Percentiles rank a stretch among this genome's conserved stretches.
Evolutionary conservation across 2,329 filamentous ascomycete genomes (phyloP).

Genomic region (Emericellopsis cladophorae): DNA sequence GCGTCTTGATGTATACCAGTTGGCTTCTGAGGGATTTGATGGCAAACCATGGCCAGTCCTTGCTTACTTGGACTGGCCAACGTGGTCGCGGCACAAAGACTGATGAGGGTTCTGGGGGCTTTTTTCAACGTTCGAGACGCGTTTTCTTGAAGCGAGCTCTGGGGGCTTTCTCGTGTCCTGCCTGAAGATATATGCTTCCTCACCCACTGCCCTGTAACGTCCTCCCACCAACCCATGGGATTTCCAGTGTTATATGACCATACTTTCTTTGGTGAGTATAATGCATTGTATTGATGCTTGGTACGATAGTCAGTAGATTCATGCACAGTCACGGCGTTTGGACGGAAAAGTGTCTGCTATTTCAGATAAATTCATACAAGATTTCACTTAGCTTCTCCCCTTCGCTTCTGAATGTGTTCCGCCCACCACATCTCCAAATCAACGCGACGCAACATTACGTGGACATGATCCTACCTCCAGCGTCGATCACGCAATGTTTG

Average conservation of each 20-base stretch:
- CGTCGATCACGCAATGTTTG: too few species aligned
- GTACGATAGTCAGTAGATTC: not conserved
- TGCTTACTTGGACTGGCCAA: constrained; percentile 1
- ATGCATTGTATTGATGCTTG: not conserved
- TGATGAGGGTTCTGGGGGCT: constrained; percentile 5
- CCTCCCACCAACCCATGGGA: too few species aligned
- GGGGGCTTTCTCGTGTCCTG: constrained; percentile 1
- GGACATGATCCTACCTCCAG: too few species aligned
- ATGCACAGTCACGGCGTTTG: not conserved
- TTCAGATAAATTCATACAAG: not conserved
- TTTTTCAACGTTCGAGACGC: constrained; percentile 6
- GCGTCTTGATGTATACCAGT: constrained; percentile 1
- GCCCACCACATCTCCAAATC: too few species aligned
- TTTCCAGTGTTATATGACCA: not conserved
- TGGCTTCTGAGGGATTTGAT: constrained; percentile 6
- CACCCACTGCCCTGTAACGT: too few species aligned
- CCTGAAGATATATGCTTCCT: not conserved
- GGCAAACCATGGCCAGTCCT: not conserved
- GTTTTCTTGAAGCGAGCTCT: constrained; percentile 8
- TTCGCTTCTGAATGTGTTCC: not conserved
- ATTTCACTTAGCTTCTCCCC: not conserved
- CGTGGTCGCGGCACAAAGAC: constrained; percentile 1
- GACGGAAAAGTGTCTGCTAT: not conserved
- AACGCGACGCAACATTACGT: too few species aligned
- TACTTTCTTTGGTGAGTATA: constrained; percentile 1